Base-by-base conservation (phyloP, 306 rosid genomes). In the Aeschynomene evenia region DNA sequence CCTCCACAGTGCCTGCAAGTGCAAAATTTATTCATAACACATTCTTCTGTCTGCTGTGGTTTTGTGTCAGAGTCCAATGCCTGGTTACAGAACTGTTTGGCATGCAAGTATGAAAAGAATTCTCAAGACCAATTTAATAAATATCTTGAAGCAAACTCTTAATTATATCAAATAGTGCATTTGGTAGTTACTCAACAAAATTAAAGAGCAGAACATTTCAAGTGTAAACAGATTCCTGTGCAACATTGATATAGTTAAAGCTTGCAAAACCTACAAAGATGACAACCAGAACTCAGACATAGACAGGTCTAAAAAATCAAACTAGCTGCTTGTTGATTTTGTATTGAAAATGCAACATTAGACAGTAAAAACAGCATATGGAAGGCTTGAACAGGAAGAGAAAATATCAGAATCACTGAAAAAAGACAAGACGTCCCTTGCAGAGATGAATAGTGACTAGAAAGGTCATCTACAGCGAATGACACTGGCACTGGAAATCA, bases 1-100 rank as follows among this genome's bases (percentile, higher is more conserved):
- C 75, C 71, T 74, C 95, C 97, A 63, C 99, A 95, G 18, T 49
- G 72, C 75, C 84, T 81, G 79, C 99, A 95, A 75, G 74, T 62
- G 82, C 88, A 86, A 72, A 66, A 55, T 77, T 75, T 75, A 72
- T 76, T 20, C 11, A 65, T 22, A 72, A 71, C 42, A 45, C 77
- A 74, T 40, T 77, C 87, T 78, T 79, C 87, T 58, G 74, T 64
- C 61, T 60, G 91, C 82, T 87, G 91, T 14, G 75, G 82, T 74
- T 87, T 89, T 79, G 86, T 69, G 66, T 68, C 84, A 39, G 81
- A 72, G 80, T 84, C 80, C 15, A 83, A 81, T 81, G 82, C 91
- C 81, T 45, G 66, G 79, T 66, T 36, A 52, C 28, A 40, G 60
- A 81, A 73, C 92, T 84, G 88, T 60, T 80, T 76, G 40, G 75